Evolutionary conservation across 2,329 filamentous ascomycete genomes (phyloP), one percentile per base, ranked within the genome.

Genomic region (Didymosphaeria variabile): DNA sequence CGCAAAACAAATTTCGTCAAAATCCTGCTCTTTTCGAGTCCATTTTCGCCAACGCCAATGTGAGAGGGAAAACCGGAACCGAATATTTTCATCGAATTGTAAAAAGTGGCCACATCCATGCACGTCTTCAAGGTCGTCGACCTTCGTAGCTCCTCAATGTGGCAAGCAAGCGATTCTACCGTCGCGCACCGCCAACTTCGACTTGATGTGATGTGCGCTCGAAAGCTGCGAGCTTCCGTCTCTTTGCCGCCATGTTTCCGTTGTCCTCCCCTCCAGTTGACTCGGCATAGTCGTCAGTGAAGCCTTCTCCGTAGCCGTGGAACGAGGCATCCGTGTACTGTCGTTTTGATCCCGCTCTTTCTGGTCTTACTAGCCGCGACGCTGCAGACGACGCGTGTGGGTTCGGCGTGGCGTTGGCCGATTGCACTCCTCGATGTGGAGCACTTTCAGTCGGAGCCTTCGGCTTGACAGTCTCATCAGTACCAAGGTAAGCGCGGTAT

Each of bases 321-420:
- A 87, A 94, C 70, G 89, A 91, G 68, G 84, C 86, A 65, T 94
- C 91, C 42, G 89, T 88, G 73, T 93, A 94, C 64, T 88, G 87
- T 51, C 91, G 86, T 83, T 93, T 93, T 81, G 91, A 92, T 63
- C 87, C 84, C 58, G 84, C 82, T 51, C 91, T 85, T 68, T 89
- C 88, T 36, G 90, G 87, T 57, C 91, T 83, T 42, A 81, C 77
- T 12, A 80, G 77, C 58, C 86, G 84, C 57, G 72, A 69, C n/a
- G 72, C 73, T n/a, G 76, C 74, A 8, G 77, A 75, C 9, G 77
- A 67, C 9, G 77, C 79, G 40, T 75, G 78, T 31, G 79, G 72
- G 62, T 67, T 76, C 15, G 66, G 71, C 52, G 64, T 72, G 34
- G 61, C 69, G 34, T 66, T 64, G 40, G 66, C 58, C 12, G 66